These are phyloP conservation scores for Colletotrichum simmondsii DNA, from an alignment of 2,329 filamentous ascomycete species.

Conservation along the genomic window DNA sequence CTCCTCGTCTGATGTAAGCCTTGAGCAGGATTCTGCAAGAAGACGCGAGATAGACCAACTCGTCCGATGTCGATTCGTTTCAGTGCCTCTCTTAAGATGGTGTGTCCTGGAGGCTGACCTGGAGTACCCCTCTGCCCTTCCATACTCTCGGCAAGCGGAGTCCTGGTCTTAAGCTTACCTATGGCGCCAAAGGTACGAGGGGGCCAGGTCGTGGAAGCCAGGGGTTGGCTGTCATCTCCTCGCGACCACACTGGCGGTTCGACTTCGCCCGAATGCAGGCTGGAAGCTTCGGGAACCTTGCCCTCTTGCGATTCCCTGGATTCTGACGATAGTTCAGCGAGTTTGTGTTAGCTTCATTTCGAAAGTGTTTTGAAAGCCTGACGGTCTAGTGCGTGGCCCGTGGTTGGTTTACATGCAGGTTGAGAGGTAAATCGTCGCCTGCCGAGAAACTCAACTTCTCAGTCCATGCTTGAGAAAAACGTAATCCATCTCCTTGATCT, in stretches of 20 bases:
- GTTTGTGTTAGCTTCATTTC: slow-evolving; percentile 19
- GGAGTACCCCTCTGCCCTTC: not conserved
- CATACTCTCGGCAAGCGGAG: slow-evolving; percentile 10
- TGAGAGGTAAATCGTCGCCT: slow-evolving; percentile 1
- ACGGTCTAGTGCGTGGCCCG: not conserved
- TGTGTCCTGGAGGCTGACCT: not conserved
- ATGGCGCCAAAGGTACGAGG: not conserved
- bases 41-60: slow-evolving; percentile 4
- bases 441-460: slow-evolving; percentile 13
- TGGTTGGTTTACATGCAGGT: slow-evolving; percentile 3
- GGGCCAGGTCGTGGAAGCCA: not conserved
- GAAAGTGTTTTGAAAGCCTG: slow-evolving; percentile 22
- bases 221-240: slow-evolving; percentile 6
- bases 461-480: not conserved
- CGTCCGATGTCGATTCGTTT: slow-evolving; percentile 26
- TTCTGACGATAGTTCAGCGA: slow-evolving; percentile 16
- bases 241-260: slow-evolving; percentile 2
- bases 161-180: slow-evolving; percentile 23
- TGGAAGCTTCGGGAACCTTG: slow-evolving; percentile 15
- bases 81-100: not conserved
- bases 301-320: not conserved
- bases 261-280: slow-evolving; percentile 24
- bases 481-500: not conserved
- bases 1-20: slow-evolving; percentile 6
- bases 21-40: slow-evolving; percentile 15